Evolutionary conservation across 768 basidiomycete genomes (phyloP), one percentile per base, ranked within the genome.

Genomic region (Clitopilus hobsonii): DNA sequence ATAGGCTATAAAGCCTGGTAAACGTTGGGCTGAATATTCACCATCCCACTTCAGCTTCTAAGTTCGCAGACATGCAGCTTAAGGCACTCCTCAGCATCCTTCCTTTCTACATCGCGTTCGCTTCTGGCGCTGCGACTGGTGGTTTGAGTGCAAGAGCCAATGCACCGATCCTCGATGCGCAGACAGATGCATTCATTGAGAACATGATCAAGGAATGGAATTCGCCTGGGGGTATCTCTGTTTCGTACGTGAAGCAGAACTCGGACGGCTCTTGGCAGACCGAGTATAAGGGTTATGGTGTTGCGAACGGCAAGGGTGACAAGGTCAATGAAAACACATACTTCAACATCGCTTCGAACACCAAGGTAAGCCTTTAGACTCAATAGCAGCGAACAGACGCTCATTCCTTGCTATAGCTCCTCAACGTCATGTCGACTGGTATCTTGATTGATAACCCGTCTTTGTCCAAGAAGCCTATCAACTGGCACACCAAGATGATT

Each of bases 371-470:
- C 10, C n/a, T 3, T 25, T 23, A n/a, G 10, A 6, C n/a, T 24
- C 18, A 6, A 29, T 26, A 28, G 5, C 10, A 7, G 16, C 7
- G 25, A 10, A 28, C 18, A 49, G n/a, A 16, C 7, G 6, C 49
- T 51, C 14, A 51, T 27, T 16, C 1, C 14, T 5, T 36, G 18
- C 24, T 16, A 8, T 47, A 69, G 65, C 57, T 66, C 2, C 67
- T 68, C 50, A 58, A 58, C 32, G 58, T 59, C 18, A 24, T 67
- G 2, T 54, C 67, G 4, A 64, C 65, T 0, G 65, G 65, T 18
- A 59, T 69, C n/a, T 53, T 68, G 28, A 61, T 69, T 45, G 60
- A 61, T 8, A 69, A 68, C 56, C 41, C 60, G 27, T 60, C 59
- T 22, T 53, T 67, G 11, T 27, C 55, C 1, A 61, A 61, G 1